A percentile compares a stretch with the other conserved stretches of the same genome.
phyloP scores from a whole-genome alignment of 1,284 basidiomycete genomes.

The Heliocybe sulcata region DNA sequence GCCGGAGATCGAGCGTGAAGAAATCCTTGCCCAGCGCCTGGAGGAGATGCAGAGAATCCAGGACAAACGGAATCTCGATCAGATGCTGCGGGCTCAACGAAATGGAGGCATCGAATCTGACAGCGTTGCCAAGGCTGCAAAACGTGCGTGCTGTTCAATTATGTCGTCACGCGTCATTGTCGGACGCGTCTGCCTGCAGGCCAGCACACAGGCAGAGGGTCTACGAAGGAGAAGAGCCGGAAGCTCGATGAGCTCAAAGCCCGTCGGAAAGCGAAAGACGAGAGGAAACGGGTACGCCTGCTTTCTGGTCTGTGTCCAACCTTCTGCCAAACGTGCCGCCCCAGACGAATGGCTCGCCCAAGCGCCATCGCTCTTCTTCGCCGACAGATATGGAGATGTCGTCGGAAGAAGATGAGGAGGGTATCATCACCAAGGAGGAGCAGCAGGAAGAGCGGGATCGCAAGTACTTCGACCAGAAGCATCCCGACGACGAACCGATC shows the following conservation, averaged over 20 bases:
- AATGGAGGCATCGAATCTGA: conserved; percentile 39
- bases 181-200: conserved; percentile 30
- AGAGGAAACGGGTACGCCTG: conserved; percentile 56
- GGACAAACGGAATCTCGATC: conserved; percentile 69
- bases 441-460: conserved; percentile 62
- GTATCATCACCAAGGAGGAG: conserved; percentile 62
- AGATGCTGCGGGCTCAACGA: conserved; percentile 68
- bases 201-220: conserved; percentile 69
- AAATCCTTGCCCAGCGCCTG: conserved; percentile 70
- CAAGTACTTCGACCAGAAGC: conserved; percentile 19
- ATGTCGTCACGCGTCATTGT: conserved; percentile 3
- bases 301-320: conserved; percentile 1
- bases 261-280: conserved; percentile 73
- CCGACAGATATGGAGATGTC: conserved; percentile 79
- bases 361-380: conserved; percentile 61
- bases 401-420: conserved; percentile 65
- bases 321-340: conserved; percentile 18
- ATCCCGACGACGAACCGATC: conserved; percentile 40
- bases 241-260: conserved; percentile 83
- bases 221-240: conserved; percentile 75
- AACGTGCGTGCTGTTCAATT: conserved; percentile 42
- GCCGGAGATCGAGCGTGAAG: conserved; percentile 86
- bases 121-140: conserved; percentile 63
- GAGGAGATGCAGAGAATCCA: conserved; percentile 77
- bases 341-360: conserved; percentile 43